Percentiles rank a stretch among this genome's conserved stretches.
phyloP scores from a whole-genome alignment of 2,329 filamentous ascomycete genomes.

The Sporothrix pallida region DNA sequence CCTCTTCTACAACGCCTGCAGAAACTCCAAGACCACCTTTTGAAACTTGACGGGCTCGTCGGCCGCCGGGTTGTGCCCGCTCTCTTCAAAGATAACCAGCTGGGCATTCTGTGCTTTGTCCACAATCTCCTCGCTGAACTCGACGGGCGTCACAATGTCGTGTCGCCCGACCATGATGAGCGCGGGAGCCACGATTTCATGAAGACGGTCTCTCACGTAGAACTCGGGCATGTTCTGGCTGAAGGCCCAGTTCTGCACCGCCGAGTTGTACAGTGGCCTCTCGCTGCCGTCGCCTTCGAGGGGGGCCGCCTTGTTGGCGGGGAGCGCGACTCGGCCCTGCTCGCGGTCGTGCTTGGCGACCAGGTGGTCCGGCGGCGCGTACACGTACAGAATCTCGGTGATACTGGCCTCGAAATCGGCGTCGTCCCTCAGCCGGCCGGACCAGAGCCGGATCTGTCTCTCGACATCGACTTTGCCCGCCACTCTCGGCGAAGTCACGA shows the following conservation, averaged over 20 bases:
- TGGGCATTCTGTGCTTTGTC: background rate
- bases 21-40: background rate
- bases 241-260: conserved; percentile 22
- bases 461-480: background rate
- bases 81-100: conserved; percentile 22
- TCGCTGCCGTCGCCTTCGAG: conserved; percentile 13
- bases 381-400: background rate
- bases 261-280: conserved; percentile 17
- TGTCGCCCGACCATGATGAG: conserved; percentile 16
- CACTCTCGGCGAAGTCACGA: background rate
- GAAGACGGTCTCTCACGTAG: background rate
- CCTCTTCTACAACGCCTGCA: background rate
- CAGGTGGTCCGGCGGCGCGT: background rate
- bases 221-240: conserved; percentile 16
- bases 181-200: conserved; percentile 7
- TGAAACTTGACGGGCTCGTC: conserved; percentile 24
- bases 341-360: background rate
- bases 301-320: background rate
- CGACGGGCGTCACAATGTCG: conserved; percentile 12
- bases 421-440: background rate
- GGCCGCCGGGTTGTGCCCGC: conserved; percentile 24
- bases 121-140: conserved; percentile 12
- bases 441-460: conserved; percentile 8
- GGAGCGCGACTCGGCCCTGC: background rate
- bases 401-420: background rate